Conservation (phyloP, 345 rosid genomes). For the Populus tremula region DNA sequence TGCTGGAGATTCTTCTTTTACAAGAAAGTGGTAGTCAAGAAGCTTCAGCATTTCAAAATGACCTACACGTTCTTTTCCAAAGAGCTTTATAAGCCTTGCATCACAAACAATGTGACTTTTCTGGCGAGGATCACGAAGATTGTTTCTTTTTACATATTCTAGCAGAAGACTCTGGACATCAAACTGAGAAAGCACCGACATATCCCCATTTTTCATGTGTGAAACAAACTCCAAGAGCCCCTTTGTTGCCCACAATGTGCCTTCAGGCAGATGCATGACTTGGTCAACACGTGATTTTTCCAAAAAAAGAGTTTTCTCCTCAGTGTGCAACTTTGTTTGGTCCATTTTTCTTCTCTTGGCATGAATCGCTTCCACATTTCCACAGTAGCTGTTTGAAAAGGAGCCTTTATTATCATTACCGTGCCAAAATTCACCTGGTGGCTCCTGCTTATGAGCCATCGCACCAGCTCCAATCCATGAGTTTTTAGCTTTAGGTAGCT, state of each 20-base stretch:
- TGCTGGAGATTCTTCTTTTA: constrained; percentile 39
- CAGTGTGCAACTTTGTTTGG: constrained; percentile 28
- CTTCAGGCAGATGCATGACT: constrained; percentile 32
- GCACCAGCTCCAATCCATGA: constrained; percentile 27
- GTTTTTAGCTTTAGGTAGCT: constrained; percentile 26
- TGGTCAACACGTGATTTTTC: constrained; percentile 27
- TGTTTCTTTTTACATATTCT: constrained; percentile 61
- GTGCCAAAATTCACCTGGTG: constrained; percentile 29
- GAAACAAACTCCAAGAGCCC: constrained; percentile 82
- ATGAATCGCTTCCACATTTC: constrained; percentile 38
- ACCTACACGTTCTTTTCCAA: constrained; percentile 64
- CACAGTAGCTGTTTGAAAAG: constrained; percentile 28
- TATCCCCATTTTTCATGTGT: constrained; percentile 71
- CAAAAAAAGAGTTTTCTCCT: constrained; percentile 22
- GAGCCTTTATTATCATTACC: constrained; percentile 30
- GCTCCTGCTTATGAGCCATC: constrained; percentile 27
- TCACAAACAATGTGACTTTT: constrained; percentile 80
- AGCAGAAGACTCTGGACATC: constrained; percentile 74
- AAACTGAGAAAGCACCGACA: constrained; percentile 48
- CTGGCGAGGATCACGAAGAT: constrained; percentile 73
- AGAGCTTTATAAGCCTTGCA: constrained; percentile 57
- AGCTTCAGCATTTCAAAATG: constrained; percentile 91
- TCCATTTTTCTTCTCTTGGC: constrained; percentile 55
- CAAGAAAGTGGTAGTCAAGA: constrained; percentile 71
- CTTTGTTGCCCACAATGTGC: constrained; percentile 74